Evolutionary conservation across 495 filamentous ascomycete genomes (phyloP).

Genomic region (Corynascus novoguineensis): DNA sequence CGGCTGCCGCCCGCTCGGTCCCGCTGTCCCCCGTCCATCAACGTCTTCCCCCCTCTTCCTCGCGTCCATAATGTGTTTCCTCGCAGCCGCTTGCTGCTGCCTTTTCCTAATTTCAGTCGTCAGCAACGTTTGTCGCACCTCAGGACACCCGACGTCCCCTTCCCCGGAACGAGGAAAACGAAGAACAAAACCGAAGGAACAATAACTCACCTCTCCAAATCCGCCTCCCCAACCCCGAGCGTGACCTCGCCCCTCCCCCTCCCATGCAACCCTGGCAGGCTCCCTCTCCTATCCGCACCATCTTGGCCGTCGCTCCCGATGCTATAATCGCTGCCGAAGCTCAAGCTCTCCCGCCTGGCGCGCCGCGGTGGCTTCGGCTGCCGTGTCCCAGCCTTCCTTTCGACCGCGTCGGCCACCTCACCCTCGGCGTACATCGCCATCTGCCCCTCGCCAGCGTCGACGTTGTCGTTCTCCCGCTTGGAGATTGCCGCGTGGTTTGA

Average conservation of each 20-base stretch:
- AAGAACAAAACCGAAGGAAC: neutral
- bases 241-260: slow-evolving; percentile 23
- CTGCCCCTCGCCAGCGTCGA: slow-evolving; percentile 44
- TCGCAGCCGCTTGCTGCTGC: slow-evolving; percentile 26
- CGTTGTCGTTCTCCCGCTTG: slow-evolving; percentile 29
- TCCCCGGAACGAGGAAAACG: neutral
- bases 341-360: neutral
- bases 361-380: neutral
- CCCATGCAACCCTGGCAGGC: slow-evolving; percentile 11
- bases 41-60: slow-evolving; percentile 25
- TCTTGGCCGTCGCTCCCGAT: neutral
- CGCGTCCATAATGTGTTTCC: slow-evolving; percentile 32
- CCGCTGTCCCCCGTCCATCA: slow-evolving; percentile 15
- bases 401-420: slow-evolving; percentile 47
- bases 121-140: too few relatives aligned
- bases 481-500: neutral
- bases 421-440: slow-evolving; percentile 52
- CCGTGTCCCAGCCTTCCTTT: slow-evolving; percentile 27
- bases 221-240: slow-evolving; percentile 32
- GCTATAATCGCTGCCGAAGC: neutral
- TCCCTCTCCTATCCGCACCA: neutral
- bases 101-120: slow-evolving; percentile 25
- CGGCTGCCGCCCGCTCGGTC: slow-evolving; percentile 2
- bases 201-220: slow-evolving; percentile 36
- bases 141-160: too few relatives aligned